Conservation (phyloP, 2,329 filamentous ascomycete genomes). For the Penicillium paneum region DNA sequence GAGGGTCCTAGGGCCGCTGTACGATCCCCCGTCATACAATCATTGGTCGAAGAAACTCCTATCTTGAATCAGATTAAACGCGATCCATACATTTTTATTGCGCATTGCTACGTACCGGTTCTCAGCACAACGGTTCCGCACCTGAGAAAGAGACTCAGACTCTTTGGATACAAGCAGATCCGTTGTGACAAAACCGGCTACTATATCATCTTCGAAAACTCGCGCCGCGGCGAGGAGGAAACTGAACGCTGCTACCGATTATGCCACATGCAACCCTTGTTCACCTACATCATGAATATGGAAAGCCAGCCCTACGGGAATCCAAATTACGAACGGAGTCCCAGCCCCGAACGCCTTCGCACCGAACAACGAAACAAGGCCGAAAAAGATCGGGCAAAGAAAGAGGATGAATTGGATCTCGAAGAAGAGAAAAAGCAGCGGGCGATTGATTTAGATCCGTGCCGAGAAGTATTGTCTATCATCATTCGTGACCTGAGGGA, state of each 20-base stretch:
- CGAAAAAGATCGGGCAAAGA: slow-evolving; percentile 63
- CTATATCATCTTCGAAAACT: slow-evolving; percentile 85
- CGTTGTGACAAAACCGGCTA: slow-evolving; percentile 83
- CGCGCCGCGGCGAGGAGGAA: slow-evolving; percentile 70
- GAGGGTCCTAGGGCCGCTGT: slow-evolving; percentile 40
- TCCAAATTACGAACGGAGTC: slow-evolving; percentile 57
- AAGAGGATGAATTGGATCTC: slow-evolving; percentile 75
- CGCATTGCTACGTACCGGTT: slow-evolving; percentile 82
- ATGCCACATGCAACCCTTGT: slow-evolving; percentile 78
- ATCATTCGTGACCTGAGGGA: slow-evolving; percentile 78
- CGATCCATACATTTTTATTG: slow-evolving; percentile 86
- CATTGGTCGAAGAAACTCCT: slow-evolving; percentile 62
- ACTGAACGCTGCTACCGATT: slow-evolving; percentile 74
- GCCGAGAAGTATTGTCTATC: slow-evolving; percentile 73
- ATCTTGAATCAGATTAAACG: slow-evolving; percentile 68
- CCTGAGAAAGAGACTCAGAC: slow-evolving; percentile 83
- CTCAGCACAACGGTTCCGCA: slow-evolving; percentile 82
- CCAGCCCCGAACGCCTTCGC: slow-evolving; percentile 44
- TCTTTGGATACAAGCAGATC: slow-evolving; percentile 76
- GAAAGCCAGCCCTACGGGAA: slow-evolving; percentile 70
- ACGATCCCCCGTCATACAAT: slow-evolving; percentile 39
- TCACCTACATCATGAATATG: slow-evolving; percentile 92
- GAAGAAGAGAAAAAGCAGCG: slow-evolving; percentile 88
- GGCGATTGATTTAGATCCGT: slow-evolving; percentile 86
- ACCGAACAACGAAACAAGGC: slow-evolving; percentile 57